Percentiles rank a stretch among this genome's conserved stretches.
Conservation (phyloP, 257 asterid genomes). For the Primulina huaijiensis region DNA sequence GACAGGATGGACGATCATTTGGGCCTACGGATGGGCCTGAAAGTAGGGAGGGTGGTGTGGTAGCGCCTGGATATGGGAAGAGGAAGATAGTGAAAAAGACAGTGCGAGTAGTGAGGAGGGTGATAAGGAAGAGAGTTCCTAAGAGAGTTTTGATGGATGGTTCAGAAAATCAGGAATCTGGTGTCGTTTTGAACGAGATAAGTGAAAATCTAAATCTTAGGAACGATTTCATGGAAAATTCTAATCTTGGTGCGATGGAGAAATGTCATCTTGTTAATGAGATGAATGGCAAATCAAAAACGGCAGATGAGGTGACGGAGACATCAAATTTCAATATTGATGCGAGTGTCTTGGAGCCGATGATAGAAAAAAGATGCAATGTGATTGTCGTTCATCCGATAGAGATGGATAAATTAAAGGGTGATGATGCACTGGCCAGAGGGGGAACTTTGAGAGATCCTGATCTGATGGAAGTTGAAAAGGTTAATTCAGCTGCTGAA, state of each 20-base stretch:
- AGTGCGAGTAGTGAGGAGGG: slow-evolving; percentile 52
- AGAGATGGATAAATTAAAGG: background rate
- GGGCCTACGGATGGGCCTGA: slow-evolving; percentile 20
- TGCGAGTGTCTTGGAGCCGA: slow-evolving; percentile 15
- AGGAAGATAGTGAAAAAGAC: slow-evolving; percentile 50
- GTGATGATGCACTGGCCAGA: slow-evolving; percentile 23
- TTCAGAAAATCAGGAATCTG: slow-evolving; percentile 19
- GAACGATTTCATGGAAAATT: slow-evolving; percentile 15
- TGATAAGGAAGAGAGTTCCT: slow-evolving; percentile 61
- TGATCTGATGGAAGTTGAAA: slow-evolving; percentile 1
- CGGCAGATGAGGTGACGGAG: background rate
- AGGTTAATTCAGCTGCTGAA: background rate
- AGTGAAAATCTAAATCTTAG: slow-evolving; percentile 10
- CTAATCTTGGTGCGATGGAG: slow-evolving; percentile 18
- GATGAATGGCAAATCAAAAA: background rate
- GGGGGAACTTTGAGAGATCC: slow-evolving; percentile 8
- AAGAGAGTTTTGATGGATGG: slow-evolving; percentile 32
- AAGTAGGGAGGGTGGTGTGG: slow-evolving; percentile 29
- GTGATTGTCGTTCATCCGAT: background rate
- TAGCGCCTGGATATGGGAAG: slow-evolving; percentile 31
- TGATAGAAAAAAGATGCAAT: slow-evolving; percentile 5
- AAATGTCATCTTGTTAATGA: slow-evolving; percentile 16
- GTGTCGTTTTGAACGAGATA: slow-evolving; percentile 15
- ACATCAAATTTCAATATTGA: too few relatives aligned
- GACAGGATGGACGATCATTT: slow-evolving; percentile 20